Evolutionary conservation across 176 grass and related monocot genomes (phyloP).

Genomic region (Hordeum vulgare): DNA sequence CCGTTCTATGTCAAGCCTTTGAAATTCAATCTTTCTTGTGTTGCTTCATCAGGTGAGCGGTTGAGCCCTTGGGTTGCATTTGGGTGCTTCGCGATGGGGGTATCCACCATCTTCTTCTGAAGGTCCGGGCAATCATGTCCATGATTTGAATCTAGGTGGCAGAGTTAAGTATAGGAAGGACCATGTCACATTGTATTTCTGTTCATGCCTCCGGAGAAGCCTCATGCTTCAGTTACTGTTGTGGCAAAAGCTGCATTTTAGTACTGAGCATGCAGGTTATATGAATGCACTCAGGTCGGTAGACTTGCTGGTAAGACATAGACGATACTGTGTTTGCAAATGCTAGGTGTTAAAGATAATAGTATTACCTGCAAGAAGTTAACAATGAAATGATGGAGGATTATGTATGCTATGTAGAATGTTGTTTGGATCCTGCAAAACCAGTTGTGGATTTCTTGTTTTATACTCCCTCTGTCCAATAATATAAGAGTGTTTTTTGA

Average conservation of each 20-base stretch:
- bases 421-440: not conserved
- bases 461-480: not conserved
- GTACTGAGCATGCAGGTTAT: not conserved
- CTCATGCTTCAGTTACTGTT: not conserved
- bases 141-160: not conserved
- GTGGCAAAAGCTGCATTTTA: not conserved
- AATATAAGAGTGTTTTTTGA: too few relatives aligned
- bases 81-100: constrained; percentile 49
- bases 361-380: not conserved
- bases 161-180: constrained; percentile 3
- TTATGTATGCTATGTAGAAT: not conserved
- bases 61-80: constrained; percentile 63
- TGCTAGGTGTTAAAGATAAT: not conserved
- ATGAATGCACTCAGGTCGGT: not conserved
- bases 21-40: not conserved
- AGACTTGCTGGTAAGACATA: not conserved
- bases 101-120: constrained; percentile 54
- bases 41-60: constrained; percentile 44
- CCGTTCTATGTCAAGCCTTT: not conserved
- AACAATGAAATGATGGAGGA: not conserved
- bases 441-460: not conserved
- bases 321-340: not conserved
- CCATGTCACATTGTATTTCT: not conserved
- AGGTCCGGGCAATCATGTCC: not conserved
- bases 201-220: not conserved